Conservation (phyloP, 495 filamentous ascomycete species). For the Schizothecium vesticola region DNA sequence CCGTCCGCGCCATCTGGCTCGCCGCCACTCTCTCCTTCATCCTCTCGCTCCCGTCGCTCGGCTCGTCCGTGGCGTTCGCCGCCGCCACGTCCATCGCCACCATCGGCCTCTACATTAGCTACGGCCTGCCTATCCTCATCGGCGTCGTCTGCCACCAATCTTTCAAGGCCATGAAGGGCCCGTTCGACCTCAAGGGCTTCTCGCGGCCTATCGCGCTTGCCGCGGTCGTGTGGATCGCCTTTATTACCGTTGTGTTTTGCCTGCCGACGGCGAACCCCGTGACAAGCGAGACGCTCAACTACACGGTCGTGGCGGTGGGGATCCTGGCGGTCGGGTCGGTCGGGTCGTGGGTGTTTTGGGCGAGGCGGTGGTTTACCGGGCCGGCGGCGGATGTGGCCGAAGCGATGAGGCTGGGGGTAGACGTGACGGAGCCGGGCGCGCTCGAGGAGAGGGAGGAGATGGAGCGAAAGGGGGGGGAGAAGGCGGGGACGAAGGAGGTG, state of each 20-base stretch:
- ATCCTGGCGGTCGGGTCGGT: conserved; percentile 40
- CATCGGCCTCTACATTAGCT: conserved; percentile 63
- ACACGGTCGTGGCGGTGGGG: conserved; percentile 58
- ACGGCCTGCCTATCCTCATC: conserved; percentile 60
- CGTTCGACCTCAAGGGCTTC: conserved; percentile 52
- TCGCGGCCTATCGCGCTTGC: conserved; percentile 49
- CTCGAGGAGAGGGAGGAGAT: conserved; percentile 35
- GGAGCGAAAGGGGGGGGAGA: conserved; percentile 20
- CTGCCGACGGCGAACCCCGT: conserved; percentile 57
- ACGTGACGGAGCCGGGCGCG: conserved; percentile 42
- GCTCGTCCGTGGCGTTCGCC: conserved; percentile 54
- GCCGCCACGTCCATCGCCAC: conserved; percentile 62
- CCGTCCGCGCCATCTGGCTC: conserved; percentile 55
- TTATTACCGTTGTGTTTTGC: conserved; percentile 59
- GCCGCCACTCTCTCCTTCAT: conserved; percentile 56
- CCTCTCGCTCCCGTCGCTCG: conserved; percentile 56
- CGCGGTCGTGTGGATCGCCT: conserved; percentile 49
- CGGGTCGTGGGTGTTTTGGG: conserved; percentile 36
- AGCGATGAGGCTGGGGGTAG: conserved; percentile 44
- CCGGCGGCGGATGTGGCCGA: conserved; percentile 49
- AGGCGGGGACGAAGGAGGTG: background rate
- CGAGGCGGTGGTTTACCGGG: conserved; percentile 53
- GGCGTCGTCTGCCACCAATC: conserved; percentile 41
- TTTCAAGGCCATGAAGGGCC: conserved; percentile 46
- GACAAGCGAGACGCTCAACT: conserved; percentile 53